A percentile compares a stretch with the other conserved stretches of the same genome.
Evolutionary conservation across 768 basidiomycete species (phyloP).

Genomic region (Lactifluus piperatus): DNA sequence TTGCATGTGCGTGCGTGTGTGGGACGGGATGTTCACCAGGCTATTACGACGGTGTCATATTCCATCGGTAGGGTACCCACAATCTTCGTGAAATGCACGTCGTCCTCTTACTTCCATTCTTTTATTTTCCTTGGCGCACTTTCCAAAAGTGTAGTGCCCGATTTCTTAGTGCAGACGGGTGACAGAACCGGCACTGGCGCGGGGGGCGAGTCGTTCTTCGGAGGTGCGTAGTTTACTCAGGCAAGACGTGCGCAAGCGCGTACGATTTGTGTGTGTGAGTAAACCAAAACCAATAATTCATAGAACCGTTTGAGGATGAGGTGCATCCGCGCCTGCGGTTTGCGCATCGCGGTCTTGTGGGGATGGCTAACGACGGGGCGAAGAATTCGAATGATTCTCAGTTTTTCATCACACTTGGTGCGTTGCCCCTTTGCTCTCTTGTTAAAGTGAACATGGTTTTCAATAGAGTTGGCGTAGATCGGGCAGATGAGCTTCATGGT

Average conservation of each 20-base stretch:
- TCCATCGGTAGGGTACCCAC: constrained; percentile 67
- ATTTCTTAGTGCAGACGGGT: constrained; percentile 92
- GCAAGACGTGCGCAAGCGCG: background rate
- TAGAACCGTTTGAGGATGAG: constrained; percentile 89
- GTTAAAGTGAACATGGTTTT: background rate
- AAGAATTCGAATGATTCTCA: constrained; percentile 91
- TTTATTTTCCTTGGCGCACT: background rate
- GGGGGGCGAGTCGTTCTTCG: constrained; percentile 93
- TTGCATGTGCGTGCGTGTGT: background rate
- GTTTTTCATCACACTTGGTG: constrained; percentile 91
- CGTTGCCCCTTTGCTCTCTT: constrained; percentile 1
- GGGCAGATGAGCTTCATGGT: constrained; percentile 87
- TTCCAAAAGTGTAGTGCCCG: constrained; percentile 61
- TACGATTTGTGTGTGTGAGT: background rate
- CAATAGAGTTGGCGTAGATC: constrained; percentile 38
- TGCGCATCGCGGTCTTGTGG: constrained; percentile 83
- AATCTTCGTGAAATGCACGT: no score
- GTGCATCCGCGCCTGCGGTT: constrained; percentile 87
- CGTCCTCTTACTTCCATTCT: background rate
- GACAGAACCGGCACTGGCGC: constrained; percentile 86
- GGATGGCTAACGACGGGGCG: constrained; percentile 85
- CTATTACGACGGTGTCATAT: constrained; percentile 93
- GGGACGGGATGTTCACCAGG: constrained; percentile 46
- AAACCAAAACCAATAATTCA: no score
- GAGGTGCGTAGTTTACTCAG: constrained; percentile 44